Conservation (phyloP, 495 filamentous ascomycete species). For the Pyrenula massariospora region DNA sequence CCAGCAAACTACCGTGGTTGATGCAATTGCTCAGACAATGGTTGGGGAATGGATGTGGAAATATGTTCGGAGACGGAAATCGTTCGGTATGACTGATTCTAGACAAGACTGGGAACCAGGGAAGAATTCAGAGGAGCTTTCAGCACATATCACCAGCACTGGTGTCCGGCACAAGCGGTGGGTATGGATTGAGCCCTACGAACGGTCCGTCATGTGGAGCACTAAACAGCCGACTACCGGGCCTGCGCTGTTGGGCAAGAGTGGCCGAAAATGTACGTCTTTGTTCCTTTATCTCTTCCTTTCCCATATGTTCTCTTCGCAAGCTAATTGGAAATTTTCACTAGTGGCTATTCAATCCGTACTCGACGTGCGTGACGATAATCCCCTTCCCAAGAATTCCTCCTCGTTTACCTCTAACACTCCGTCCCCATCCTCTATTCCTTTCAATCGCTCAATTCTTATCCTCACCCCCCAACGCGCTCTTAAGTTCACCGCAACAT, state of each 20-base stretch:
- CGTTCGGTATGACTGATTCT: slow-evolving; percentile 72
- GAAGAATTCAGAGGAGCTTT: slow-evolving; percentile 34
- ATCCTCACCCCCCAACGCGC: slow-evolving; percentile 89
- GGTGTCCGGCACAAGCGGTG: slow-evolving; percentile 83
- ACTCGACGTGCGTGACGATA: slow-evolving; percentile 91
- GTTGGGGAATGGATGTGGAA: slow-evolving; percentile 99
- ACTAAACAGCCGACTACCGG: slow-evolving; percentile 90
- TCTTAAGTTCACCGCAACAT: slow-evolving; percentile 84
- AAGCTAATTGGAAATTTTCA: slow-evolving; percentile 9
- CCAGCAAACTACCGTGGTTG: slow-evolving; percentile 76
- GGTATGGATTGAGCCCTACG: slow-evolving; percentile 97
- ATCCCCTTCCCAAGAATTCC: slow-evolving; percentile 66
- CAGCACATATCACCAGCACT: slow-evolving; percentile 40
- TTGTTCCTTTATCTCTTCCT: not conserved
- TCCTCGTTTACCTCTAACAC: slow-evolving; percentile 5
- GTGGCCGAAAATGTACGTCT: slow-evolving; percentile 82
- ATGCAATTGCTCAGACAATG: slow-evolving; percentile 97
- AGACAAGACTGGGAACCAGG: slow-evolving; percentile 42
- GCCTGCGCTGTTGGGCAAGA: slow-evolving; percentile 84
- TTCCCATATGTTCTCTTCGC: not conserved
- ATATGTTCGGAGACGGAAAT: slow-evolving; percentile 84
- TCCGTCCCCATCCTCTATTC: not conserved
- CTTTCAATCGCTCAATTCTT: slow-evolving; percentile 87
- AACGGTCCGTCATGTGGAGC: slow-evolving; percentile 94
- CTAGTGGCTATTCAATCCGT: slow-evolving; percentile 92